Conservation (phyloP, 2,329 filamentous ascomycete species). For the Penicillium concentricum region DNA sequence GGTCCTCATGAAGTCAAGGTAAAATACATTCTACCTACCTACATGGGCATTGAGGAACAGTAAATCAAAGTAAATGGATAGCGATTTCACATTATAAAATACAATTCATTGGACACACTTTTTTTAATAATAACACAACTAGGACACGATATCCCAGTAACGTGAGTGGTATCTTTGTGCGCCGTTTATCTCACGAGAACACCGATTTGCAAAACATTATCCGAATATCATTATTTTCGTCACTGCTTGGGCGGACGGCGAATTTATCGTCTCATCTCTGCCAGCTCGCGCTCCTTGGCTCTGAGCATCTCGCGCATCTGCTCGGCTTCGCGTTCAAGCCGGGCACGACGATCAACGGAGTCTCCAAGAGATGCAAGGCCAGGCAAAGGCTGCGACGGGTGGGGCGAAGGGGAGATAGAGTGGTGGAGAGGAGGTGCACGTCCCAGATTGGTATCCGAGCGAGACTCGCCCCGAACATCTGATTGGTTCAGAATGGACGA, state of each 20-base stretch:
- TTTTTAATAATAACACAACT: conserved; percentile 17
- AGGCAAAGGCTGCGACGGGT: conserved; percentile 28
- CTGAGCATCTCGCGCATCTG: conserved; percentile 70
- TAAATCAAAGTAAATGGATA: neutral
- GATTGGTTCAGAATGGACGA: conserved; percentile 70
- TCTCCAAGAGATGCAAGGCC: conserved; percentile 50
- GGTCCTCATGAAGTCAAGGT: neutral
- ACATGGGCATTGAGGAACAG: neutral
- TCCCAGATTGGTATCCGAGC: conserved; percentile 41
- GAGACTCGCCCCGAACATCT: conserved; percentile 36
- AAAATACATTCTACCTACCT: neutral
- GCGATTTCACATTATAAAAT: conserved; percentile 6
- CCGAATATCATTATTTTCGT: conserved; percentile 23
- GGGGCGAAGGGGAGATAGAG: conserved; percentile 20
- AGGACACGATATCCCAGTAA: conserved; percentile 14
- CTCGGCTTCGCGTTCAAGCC: conserved; percentile 71
- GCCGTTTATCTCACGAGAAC: conserved; percentile 11
- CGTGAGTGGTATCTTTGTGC: conserved; percentile 22
- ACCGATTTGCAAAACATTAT: conserved; percentile 11
- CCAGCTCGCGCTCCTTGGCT: conserved; percentile 72
- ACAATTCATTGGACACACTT: conserved; percentile 7
- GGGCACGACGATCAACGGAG: conserved; percentile 63
- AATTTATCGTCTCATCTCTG: conserved; percentile 45
- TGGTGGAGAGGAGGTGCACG: conserved; percentile 32
- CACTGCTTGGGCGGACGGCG: conserved; percentile 9